Base-by-base conservation (phyloP, 2,329 filamentous ascomycete species). In the Dothideomycetes sp. region DNA sequence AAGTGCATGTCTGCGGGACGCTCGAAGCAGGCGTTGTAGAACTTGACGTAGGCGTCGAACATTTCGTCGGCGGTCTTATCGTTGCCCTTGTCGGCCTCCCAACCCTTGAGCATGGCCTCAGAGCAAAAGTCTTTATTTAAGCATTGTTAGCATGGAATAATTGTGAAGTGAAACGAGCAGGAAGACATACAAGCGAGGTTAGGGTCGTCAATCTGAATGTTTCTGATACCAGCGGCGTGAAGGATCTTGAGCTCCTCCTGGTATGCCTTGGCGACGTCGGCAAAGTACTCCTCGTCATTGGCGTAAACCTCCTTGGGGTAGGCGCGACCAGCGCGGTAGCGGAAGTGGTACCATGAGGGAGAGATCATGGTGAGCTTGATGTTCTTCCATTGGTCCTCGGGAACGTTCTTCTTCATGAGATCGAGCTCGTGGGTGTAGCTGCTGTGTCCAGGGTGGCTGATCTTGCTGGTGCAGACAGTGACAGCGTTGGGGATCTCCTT, bases 41-140 rank as follows among this genome's bases (percentile, higher is more conserved):
- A 72, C 47, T 71, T 68, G 56, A 86, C 82, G 61, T 86, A 86
- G 22, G 78, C 73, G 50, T 83, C 78, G 12, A 86, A 72, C 31
- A 83, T 73, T 47, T 77, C 75, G 36, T 82, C 78, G 5, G 79
- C 73, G 2, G 72, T 72, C 57, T 75, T 73, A 31, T 70, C 69
- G 56, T 84, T 83, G 51, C 76, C 69, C 33, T 70, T 60, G 55
- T 84, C 81, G 12, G 71, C 71, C 34, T 73, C 71, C 73, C 78
- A 83, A 10, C 78, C 79, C 29, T 71, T 62, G 20, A 80, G 70
- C 71, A 83, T 82, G 57, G 77, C 75, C 43, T 78, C 65, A 11
- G 76, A 80, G 62, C 79, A 84, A 60, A 84, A 83, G 57, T 82
- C n/a, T n/a, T n/a, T n/a, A n/a, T n/a, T 77, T 81, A 41, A n/a